Conservation (phyloP, 208 protist species). For the Leishmania turanica region DNA sequence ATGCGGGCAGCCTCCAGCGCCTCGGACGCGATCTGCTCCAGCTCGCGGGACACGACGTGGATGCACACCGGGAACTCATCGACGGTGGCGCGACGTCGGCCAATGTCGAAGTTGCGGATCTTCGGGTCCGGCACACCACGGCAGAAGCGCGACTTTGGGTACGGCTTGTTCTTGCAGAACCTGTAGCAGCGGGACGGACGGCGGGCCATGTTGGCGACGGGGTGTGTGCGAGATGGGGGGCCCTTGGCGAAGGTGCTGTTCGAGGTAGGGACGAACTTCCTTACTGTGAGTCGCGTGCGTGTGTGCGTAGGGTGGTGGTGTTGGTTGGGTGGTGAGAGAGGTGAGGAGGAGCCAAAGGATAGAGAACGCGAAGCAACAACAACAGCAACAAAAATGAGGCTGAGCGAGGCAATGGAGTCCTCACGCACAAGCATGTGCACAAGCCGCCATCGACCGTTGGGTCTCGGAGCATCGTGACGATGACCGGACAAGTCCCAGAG, state of each 20-base stretch:
- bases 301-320: background rate
- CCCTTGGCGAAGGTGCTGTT: background rate
- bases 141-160: slow-evolving; percentile 95
- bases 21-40: slow-evolving; percentile 99
- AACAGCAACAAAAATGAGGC: too few relatives aligned
- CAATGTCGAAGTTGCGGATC: slow-evolving; percentile 98
- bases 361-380: background rate
- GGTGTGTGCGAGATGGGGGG: background rate
- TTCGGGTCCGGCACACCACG: slow-evolving; percentile 99
- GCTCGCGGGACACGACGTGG: slow-evolving; percentile 98
- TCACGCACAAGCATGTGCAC: background rate
- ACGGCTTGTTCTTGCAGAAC: slow-evolving; percentile 85
- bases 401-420: too few relatives aligned
- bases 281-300: background rate
- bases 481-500: background rate
- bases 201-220: slow-evolving; percentile 58
- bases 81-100: slow-evolving; percentile 95
- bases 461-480: background rate
- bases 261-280: background rate
- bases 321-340: background rate
- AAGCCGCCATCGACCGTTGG: background rate
- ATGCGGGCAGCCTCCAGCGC: slow-evolving; percentile 99
- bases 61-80: slow-evolving; percentile 98
- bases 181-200: slow-evolving; percentile 80
- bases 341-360: background rate